These are phyloP conservation scores for Lanmaoa pseudosensibilis DNA, from an alignment of 768 basidiomycete genomes.

Conservation along the genomic window DNA sequence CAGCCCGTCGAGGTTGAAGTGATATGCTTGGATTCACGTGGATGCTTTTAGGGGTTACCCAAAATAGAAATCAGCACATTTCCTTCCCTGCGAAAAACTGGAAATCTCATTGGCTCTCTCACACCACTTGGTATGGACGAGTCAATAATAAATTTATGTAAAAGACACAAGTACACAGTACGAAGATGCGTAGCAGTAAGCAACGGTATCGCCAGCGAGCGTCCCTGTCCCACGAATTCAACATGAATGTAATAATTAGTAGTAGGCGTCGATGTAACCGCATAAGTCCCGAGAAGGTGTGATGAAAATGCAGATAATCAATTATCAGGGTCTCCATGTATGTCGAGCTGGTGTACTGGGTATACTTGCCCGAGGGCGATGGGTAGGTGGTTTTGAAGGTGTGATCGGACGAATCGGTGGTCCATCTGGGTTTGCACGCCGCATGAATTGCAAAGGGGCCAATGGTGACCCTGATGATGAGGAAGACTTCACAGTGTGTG, in stretches of 20 bases:
- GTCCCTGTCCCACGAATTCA: slow-evolving; percentile 29
- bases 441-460: slow-evolving; percentile 80
- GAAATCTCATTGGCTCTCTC: background rate
- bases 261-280: slow-evolving; percentile 13
- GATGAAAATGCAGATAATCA: slow-evolving; percentile 16
- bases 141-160: slow-evolving; percentile 15
- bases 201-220: slow-evolving; percentile 21
- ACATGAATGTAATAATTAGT: slow-evolving; percentile 34
- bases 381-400: slow-evolving; percentile 59
- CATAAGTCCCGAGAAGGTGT: slow-evolving; percentile 20
- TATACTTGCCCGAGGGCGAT: slow-evolving; percentile 43
- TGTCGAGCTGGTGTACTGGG: slow-evolving; percentile 50
- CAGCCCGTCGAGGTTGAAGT: background rate
- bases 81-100: background rate
- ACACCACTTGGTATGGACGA: background rate
- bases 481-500: slow-evolving; percentile 49
- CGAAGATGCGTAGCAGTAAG: slow-evolving; percentile 22
- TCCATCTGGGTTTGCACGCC: slow-evolving; percentile 68
- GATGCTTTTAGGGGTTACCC: background rate
- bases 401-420: slow-evolving; percentile 55
- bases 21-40: background rate
- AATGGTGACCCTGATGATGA: slow-evolving; percentile 71
- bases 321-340: slow-evolving; percentile 63
- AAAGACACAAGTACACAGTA: slow-evolving; percentile 30
- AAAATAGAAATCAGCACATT: slow-evolving; percentile 11